A percentile compares a stretch with the other conserved stretches of the same genome.
These are phyloP conservation scores for Avena sativa DNA, from an alignment of 176 grass and related monocot genomes.

Conservation along the genomic window DNA sequence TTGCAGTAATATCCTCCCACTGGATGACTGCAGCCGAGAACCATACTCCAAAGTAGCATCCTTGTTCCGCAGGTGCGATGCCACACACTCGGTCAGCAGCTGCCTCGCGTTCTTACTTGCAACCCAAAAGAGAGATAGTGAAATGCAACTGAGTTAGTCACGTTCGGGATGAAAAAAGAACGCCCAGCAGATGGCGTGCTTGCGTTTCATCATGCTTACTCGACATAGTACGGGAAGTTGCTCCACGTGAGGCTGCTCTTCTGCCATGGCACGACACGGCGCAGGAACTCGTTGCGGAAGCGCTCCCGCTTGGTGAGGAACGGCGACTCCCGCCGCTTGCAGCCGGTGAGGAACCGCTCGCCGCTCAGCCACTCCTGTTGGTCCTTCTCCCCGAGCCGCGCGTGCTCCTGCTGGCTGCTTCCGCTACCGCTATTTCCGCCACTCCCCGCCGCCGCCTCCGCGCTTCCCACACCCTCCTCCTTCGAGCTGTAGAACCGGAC, in stretches of 20 bases:
- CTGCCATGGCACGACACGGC: constrained; percentile 76
- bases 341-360: constrained; percentile 69
- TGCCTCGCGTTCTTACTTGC: constrained; percentile 60
- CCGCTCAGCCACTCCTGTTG: constrained; percentile 86
- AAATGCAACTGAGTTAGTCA: constrained; percentile 31
- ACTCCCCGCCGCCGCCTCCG: constrained; percentile 44
- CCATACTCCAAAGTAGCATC: constrained; percentile 61
- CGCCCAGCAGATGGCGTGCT: constrained; percentile 6
- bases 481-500: constrained; percentile 76
- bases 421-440: constrained; percentile 24
- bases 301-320: constrained; percentile 80
- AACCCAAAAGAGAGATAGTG: constrained; percentile 21
- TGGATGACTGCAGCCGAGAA: constrained; percentile 61
- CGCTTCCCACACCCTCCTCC: constrained; percentile 66
- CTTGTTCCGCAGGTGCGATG: constrained; percentile 76
- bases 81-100: constrained; percentile 74
- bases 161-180: background rate
- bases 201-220: constrained; percentile 54
- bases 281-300: constrained; percentile 83
- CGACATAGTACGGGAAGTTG: constrained; percentile 83
- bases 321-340: constrained; percentile 65
- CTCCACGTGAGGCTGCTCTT: constrained; percentile 75
- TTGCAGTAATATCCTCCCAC: constrained; percentile 80
- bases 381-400: constrained; percentile 86
- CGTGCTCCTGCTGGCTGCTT: constrained; percentile 65